These are phyloP conservation scores for Vaccinium macrocarpon DNA, from an alignment of 148 eudicot species.

Conservation along the genomic window DNA sequence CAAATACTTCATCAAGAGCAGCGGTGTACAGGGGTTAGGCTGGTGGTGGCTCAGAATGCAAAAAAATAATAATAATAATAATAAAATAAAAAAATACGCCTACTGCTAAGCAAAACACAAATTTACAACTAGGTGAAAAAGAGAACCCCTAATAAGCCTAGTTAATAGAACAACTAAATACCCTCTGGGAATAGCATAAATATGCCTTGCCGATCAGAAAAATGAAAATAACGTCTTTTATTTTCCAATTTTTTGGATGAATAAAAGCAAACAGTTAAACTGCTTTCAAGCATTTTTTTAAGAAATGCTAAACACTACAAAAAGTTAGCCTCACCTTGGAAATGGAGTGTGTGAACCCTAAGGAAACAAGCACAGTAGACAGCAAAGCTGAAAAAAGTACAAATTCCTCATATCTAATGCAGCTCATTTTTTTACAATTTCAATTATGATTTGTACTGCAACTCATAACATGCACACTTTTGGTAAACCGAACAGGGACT, in stretches of 20 bases:
- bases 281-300: not conserved
- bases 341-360: not conserved
- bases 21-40: too few species aligned
- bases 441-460: not conserved
- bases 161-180: not conserved
- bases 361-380: not conserved
- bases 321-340: not conserved
- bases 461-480: not conserved
- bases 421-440: not conserved
- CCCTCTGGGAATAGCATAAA: not conserved
- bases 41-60: too few species aligned
- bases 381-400: not conserved
- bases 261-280: not conserved
- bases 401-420: not conserved
- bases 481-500: not conserved
- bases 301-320: not conserved
- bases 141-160: not conserved
- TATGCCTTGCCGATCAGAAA: too few species aligned
- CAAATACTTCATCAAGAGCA: too few species aligned
- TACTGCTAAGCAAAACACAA: not conserved
- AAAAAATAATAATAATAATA: too few species aligned
- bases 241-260: not conserved
- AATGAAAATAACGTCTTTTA: not conserved
- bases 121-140: not conserved
- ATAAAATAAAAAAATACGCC: too few species aligned